A percentile compares a stretch with the other conserved stretches of the same genome.
Evolutionary conservation across 441 rosid genomes (phyloP).

Genomic region (Populus hybrid): DNA sequence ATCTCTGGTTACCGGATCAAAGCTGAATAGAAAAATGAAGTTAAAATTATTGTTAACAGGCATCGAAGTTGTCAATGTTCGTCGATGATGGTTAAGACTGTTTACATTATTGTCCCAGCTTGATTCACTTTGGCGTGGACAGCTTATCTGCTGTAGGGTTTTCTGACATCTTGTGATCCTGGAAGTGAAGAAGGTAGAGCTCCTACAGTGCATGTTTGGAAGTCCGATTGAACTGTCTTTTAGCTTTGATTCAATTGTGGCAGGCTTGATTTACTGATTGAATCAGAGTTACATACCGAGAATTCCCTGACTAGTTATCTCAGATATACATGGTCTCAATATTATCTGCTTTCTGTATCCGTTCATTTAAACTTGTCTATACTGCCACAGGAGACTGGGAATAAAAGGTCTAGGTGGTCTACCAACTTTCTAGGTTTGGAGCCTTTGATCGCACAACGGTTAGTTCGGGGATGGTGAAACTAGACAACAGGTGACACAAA

Average conservation of each 20-base stretch:
- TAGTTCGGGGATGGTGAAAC: too few relatives aligned
- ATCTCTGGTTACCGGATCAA: too few relatives aligned
- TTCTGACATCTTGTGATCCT: not conserved
- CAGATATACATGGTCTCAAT: not conserved
- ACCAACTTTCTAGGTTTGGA: not conserved
- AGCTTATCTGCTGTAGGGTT: not conserved
- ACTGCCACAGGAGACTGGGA: not conserved
- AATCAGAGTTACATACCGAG: not conserved
- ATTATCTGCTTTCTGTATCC: not conserved
- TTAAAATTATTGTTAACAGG: not conserved
- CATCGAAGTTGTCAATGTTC: not conserved
- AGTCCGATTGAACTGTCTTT: not conserved
- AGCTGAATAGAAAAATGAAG: too few relatives aligned
- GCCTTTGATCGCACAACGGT: not conserved
- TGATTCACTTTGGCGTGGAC: not conserved
- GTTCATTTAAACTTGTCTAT: not conserved
- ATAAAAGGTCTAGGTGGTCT: not conserved
- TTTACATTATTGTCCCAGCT: not conserved
- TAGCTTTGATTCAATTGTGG: too few relatives aligned
- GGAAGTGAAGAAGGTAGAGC: not conserved
- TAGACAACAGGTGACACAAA: too few relatives aligned
- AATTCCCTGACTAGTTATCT: not conserved
- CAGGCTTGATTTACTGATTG: too few relatives aligned
- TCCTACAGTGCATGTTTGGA: not conserved
- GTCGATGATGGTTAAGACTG: not conserved